Conservation (phyloP, 2,329 filamentous ascomycete species). For the Colletotrichum coccodes region DNA sequence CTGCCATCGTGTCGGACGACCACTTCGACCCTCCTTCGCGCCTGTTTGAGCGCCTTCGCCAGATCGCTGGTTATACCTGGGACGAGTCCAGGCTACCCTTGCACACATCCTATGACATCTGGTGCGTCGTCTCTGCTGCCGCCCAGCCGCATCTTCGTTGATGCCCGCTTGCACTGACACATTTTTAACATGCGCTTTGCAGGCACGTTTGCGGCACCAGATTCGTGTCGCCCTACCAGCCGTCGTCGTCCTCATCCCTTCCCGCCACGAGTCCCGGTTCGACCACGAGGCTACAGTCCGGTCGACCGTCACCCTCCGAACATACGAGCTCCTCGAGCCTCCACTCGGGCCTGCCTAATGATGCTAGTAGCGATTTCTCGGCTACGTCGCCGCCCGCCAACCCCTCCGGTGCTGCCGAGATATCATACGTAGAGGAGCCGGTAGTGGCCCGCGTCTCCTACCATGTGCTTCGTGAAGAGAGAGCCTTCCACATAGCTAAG, state of each 20-base stretch:
- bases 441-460: conserved; percentile 86
- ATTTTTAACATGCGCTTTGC: conserved; percentile 33
- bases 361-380: conserved; percentile 51
- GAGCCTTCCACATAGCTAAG: conserved; percentile 86
- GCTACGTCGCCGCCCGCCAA: conserved; percentile 45
- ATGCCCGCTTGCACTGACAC: neutral
- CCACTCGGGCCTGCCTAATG: conserved; percentile 44
- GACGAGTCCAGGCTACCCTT: conserved; percentile 70
- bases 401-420: conserved; percentile 54
- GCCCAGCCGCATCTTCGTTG: neutral
- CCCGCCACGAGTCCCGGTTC: conserved; percentile 56
- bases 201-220: conserved; percentile 76
- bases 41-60: conserved; percentile 77
- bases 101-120: conserved; percentile 87
- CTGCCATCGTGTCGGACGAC: conserved; percentile 61
- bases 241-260: conserved; percentile 55
- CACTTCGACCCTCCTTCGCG: conserved; percentile 72
- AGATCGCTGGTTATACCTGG: conserved; percentile 81
- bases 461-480: conserved; percentile 84
- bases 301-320: conserved; percentile 56
- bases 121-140: conserved; percentile 58
- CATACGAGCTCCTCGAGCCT: conserved; percentile 46
- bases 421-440: conserved; percentile 67
- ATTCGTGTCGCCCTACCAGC: conserved; percentile 60
- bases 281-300: conserved; percentile 52